These are phyloP conservation scores for Coniochaeta sp. DNA, from an alignment of 2,329 filamentous ascomycete species.

Conservation along the genomic window DNA sequence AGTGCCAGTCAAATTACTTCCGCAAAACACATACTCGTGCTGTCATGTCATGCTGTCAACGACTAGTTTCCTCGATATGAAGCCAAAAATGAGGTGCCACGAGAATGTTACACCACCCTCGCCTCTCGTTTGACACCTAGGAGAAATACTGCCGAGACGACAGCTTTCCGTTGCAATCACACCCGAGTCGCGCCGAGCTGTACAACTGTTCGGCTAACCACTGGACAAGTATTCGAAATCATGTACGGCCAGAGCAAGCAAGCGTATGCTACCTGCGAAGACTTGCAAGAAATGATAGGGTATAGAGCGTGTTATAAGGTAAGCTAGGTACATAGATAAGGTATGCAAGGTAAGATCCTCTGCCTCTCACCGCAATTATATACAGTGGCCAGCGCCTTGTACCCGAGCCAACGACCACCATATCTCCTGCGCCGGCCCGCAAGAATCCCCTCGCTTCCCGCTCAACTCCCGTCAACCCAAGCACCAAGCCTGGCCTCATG, in stretches of 20 bases:
- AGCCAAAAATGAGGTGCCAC: background rate
- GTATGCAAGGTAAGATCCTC: background rate
- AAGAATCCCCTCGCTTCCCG: background rate
- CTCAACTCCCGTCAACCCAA: background rate
- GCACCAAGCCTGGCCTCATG: background rate
- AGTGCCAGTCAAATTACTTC: too few relatives aligned
- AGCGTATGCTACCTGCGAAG: too few relatives aligned
- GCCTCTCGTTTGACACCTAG: background rate
- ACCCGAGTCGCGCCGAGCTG: background rate
- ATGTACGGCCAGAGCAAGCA: too few relatives aligned
- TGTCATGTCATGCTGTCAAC: too few relatives aligned
- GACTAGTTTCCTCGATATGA: too few relatives aligned
- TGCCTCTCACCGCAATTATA: background rate
- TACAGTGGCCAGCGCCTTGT: background rate
- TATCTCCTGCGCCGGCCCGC: background rate
- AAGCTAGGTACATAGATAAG: too few relatives aligned
- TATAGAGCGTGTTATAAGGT: too few relatives aligned
- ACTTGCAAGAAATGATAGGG: too few relatives aligned
- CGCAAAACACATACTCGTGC: too few relatives aligned
- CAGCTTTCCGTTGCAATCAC: background rate
- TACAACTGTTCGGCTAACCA: background rate
- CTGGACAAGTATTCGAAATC: background rate
- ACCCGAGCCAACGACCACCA: background rate
- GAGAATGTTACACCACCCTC: background rate
- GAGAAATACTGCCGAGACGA: background rate